These are phyloP conservation scores for Paramyrothecium sp. DNA, from an alignment of 2,329 filamentous ascomycete species.

Conservation along the genomic window DNA sequence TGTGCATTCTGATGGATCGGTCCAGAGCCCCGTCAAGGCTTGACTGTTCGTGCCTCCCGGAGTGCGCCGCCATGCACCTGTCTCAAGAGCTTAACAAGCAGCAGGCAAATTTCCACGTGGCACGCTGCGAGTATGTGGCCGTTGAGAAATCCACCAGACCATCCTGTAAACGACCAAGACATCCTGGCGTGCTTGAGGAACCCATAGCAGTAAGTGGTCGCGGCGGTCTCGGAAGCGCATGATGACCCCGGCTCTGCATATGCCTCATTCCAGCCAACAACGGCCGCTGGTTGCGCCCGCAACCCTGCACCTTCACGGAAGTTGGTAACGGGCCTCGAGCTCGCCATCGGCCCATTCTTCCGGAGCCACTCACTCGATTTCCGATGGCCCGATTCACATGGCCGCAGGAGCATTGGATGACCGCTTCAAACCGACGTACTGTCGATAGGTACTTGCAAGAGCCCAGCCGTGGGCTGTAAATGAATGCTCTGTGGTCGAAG, in stretches of 20 bases:
- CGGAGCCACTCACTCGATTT: neutral
- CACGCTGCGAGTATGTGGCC: neutral
- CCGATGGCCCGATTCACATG: neutral
- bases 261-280: neutral
- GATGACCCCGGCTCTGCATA: neutral
- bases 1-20: no score
- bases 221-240: neutral
- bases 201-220: neutral
- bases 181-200: no score
- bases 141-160: no score
- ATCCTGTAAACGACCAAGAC: no score
- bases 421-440: neutral
- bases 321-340: neutral
- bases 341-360: neutral
- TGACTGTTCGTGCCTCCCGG: no score
- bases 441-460: neutral
- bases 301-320: neutral
- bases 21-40: no score
- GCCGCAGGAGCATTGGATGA: neutral
- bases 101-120: neutral
- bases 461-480: neutral
- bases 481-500: no score
- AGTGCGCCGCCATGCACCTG: no score
- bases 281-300: slow-evolving; percentile 1
- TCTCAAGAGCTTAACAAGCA: neutral